Conservation (phyloP, 805 yeast species). For the Ogataea pini region DNA sequence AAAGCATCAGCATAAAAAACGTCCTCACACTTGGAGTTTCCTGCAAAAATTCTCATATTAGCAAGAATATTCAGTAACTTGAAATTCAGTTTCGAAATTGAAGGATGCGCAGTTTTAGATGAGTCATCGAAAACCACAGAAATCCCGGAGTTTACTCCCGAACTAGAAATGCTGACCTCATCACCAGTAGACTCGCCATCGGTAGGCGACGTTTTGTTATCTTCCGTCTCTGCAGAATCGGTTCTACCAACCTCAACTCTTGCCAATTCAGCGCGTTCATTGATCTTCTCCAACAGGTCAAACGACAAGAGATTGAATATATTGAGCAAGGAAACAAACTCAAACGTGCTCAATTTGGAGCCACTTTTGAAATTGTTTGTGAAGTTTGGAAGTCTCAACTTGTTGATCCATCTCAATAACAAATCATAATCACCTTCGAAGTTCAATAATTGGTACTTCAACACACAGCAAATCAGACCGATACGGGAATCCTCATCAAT, state of each 20-base stretch:
- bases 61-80: slow-evolving; percentile 31
- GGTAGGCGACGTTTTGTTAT: background rate
- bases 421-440: slow-evolving; percentile 14
- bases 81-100: slow-evolving; percentile 28
- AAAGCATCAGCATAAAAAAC: slow-evolving; percentile 13
- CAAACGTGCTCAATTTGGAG: slow-evolving; percentile 27
- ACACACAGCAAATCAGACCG: slow-evolving; percentile 27
- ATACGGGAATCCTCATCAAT: slow-evolving; percentile 17
- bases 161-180: slow-evolving; percentile 6
- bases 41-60: slow-evolving; percentile 35
- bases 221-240: slow-evolving; percentile 1
- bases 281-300: slow-evolving; percentile 19
- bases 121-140: slow-evolving; percentile 10
- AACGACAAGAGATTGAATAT: slow-evolving; percentile 22
- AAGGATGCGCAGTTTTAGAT: slow-evolving; percentile 8
- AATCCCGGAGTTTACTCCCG: slow-evolving; percentile 3
- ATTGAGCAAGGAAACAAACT: slow-evolving; percentile 29
- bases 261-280: slow-evolving; percentile 3
- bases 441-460: slow-evolving; percentile 29
- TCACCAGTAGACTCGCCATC: slow-evolving; percentile 5
- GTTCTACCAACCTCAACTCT: background rate
- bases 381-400: slow-evolving; percentile 28
- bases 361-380: slow-evolving; percentile 22
- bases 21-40: slow-evolving; percentile 21
- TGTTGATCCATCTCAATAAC: slow-evolving; percentile 26